phyloP scores from a whole-genome alignment of 164 flowering plant genomes.

The Vitis cinerea region DNA sequence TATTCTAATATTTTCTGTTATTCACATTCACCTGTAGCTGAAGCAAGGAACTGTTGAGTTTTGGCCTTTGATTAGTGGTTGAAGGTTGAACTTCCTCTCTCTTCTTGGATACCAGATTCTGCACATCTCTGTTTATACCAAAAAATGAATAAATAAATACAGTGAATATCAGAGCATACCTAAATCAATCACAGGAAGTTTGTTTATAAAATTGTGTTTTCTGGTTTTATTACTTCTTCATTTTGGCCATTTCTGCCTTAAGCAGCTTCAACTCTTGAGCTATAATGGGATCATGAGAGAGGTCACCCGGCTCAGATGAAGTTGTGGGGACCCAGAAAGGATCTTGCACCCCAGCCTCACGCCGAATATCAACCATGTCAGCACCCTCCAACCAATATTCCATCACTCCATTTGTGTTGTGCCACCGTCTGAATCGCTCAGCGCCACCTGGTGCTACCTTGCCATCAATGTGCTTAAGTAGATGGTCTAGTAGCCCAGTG shows the following conservation, averaged over 20 bases:
- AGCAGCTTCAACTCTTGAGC: conserved; percentile 29
- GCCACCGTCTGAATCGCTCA: conserved; percentile 45
- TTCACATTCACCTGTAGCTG: too few relatives aligned
- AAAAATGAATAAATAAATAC: conserved; percentile 1
- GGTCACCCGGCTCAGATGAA: conserved; percentile 24
- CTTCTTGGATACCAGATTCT: conserved; percentile 20
- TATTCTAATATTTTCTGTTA: too few relatives aligned
- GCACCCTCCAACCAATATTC: conserved; percentile 57
- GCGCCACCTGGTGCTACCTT: conserved; percentile 46
- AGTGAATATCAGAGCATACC: not conserved
- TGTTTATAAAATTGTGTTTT: not conserved
- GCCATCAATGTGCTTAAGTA: conserved; percentile 53
- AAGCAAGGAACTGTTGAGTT: too few relatives aligned
- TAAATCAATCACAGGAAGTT: not conserved
- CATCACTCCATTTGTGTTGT: conserved; percentile 40
- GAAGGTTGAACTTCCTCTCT: conserved; percentile 15
- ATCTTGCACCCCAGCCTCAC: conserved; percentile 37
- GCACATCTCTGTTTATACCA: conserved; percentile 24
- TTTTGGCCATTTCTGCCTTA: conserved; percentile 33
- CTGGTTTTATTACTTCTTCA: conserved; percentile 28
- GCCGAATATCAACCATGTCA: conserved; percentile 29
- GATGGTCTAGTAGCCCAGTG: conserved; percentile 51
- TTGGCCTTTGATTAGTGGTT: too few relatives aligned
- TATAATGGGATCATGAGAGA: conserved; percentile 12
- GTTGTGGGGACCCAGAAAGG: conserved; percentile 37